Conservation (phyloP, 371 early-diverging fungal genomes). For the Mortierella sp. region DNA sequence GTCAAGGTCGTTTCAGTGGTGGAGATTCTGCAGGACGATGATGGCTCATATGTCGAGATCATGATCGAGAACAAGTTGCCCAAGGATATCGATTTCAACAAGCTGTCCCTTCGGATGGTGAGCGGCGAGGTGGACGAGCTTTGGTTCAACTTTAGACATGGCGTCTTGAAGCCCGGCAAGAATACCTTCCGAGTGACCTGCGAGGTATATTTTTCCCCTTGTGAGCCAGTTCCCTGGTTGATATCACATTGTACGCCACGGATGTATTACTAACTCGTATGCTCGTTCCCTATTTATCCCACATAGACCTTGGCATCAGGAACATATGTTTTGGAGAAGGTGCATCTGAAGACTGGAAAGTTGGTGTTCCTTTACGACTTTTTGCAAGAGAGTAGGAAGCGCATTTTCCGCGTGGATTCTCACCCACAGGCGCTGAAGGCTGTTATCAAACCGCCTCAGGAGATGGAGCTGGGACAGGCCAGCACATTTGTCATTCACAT, state of each 20-base stretch:
- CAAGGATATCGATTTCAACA: slow-evolving; percentile 66
- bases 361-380: slow-evolving; percentile 73
- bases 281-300: not conserved
- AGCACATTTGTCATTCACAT: slow-evolving; percentile 55
- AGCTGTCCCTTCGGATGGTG: slow-evolving; percentile 67
- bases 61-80: slow-evolving; percentile 70
- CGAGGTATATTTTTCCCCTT: slow-evolving; percentile 61
- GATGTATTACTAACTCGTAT: not conserved
- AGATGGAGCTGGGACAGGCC: slow-evolving; percentile 51
- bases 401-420: slow-evolving; percentile 69
- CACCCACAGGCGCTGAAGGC: slow-evolving; percentile 58
- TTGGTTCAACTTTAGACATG: slow-evolving; percentile 52
- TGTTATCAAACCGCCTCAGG: slow-evolving; percentile 44
- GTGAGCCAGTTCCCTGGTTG: not conserved
- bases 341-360: slow-evolving; percentile 69
- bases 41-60: slow-evolving; percentile 71
- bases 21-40: slow-evolving; percentile 70
- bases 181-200: slow-evolving; percentile 73
- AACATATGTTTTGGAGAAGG: slow-evolving; percentile 74
- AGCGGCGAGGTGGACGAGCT: slow-evolving; percentile 70
- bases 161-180: slow-evolving; percentile 72
- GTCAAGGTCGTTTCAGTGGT: slow-evolving; percentile 70
- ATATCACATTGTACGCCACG: not conserved
- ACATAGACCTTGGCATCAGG: slow-evolving; percentile 72
- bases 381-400: slow-evolving; percentile 71